Conservation (phyloP, 176 grass and related monocot genomes). For the Oryza australiensis region DNA sequence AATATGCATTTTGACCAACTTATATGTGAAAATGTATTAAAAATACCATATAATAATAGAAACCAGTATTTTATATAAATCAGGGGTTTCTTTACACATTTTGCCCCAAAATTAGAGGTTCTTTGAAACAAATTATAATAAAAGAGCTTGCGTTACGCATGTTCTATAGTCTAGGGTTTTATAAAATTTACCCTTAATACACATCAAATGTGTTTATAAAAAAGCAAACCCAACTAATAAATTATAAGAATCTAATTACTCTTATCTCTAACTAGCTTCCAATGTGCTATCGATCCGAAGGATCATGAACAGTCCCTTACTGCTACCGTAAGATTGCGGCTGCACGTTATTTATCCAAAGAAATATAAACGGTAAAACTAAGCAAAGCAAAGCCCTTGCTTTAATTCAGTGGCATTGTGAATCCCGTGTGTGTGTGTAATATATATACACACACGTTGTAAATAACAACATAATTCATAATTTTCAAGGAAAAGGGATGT, state of each 20-base stretch:
- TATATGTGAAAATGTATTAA: too few relatives aligned
- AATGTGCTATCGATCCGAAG: background rate
- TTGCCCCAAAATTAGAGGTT: too few relatives aligned
- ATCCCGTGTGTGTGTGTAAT: too few relatives aligned
- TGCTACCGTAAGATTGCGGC: background rate
- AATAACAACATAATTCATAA: background rate
- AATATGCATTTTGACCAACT: too few relatives aligned
- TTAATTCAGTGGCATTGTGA: background rate
- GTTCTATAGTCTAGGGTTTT: too few relatives aligned
- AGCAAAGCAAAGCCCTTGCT: background rate
- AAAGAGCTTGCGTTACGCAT: too few relatives aligned
- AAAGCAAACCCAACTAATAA: background rate
- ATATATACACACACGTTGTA: too few relatives aligned
- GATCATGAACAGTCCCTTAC: background rate
- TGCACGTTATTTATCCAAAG: background rate
- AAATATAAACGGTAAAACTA: background rate
- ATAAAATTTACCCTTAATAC: too few relatives aligned
- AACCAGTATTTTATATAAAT: too few relatives aligned
- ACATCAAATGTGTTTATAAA: background rate
- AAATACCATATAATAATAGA: too few relatives aligned
- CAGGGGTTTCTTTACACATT: too few relatives aligned
- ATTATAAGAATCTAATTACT: background rate
- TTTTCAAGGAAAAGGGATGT: constrained; percentile 5
- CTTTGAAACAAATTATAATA: too few relatives aligned
- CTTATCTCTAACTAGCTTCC: background rate